phyloP scores from a whole-genome alignment of 2,329 filamentous ascomycete genomes.

The Dactylonectria macrodidyma region DNA sequence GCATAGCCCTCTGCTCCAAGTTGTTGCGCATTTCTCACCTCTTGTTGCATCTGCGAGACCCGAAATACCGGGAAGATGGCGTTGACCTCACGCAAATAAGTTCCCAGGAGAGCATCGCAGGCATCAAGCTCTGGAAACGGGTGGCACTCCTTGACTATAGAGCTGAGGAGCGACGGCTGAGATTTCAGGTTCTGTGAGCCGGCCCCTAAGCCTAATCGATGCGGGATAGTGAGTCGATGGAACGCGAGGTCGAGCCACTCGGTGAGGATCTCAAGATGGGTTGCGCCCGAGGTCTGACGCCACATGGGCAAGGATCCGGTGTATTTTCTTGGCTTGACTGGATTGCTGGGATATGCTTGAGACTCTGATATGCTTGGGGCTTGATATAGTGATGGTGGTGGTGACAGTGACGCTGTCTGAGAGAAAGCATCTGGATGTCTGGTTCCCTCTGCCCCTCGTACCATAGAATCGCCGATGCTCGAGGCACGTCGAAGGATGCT shows the following conservation, averaged over 20 bases:
- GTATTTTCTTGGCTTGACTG: not conserved
- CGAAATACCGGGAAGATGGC: not conserved
- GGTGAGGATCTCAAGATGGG: not conserved
- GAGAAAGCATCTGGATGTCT: too few relatives aligned
- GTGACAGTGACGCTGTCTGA: not conserved
- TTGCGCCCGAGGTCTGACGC: not conserved
- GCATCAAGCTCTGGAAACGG: not conserved
- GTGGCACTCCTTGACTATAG: not conserved
- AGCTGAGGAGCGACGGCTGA: not conserved
- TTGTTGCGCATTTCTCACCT: not conserved
- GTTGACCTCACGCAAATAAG: not conserved
- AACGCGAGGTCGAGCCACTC: not conserved
- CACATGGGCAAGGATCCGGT: not conserved
- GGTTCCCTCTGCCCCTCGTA: too few relatives aligned
- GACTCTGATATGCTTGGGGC: not conserved
- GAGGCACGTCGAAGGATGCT: not conserved
- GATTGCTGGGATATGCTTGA: not conserved
- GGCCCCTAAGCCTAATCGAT: not conserved
- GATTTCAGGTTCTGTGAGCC: not conserved
- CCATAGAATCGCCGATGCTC: too few relatives aligned
- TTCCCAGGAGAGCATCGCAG: not conserved
- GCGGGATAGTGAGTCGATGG: not conserved
- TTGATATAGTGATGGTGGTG: too few relatives aligned
- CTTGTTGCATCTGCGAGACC: not conserved
- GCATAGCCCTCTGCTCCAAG: not conserved